A percentile compares a stretch with the other conserved stretches of the same genome.
Conservation (phyloP, 768 basidiomycete genomes). For the Suillus weaverae region DNA sequence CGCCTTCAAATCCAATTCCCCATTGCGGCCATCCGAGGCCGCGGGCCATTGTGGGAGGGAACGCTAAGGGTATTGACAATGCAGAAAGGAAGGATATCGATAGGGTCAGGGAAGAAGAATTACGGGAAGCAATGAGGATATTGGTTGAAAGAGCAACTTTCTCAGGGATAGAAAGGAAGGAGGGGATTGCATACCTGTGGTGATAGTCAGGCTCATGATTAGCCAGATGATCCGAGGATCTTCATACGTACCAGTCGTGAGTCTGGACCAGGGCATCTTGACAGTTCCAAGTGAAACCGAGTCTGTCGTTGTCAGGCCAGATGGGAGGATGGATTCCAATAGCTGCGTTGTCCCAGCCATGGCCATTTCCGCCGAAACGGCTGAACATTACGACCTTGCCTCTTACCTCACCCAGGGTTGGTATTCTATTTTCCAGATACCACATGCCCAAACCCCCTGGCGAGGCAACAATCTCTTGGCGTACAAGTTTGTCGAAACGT, state of each 20-base stretch:
- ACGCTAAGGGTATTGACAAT: slow-evolving; percentile 74
- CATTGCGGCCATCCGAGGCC: slow-evolving; percentile 82
- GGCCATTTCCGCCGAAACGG: slow-evolving; percentile 73
- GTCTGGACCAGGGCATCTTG: slow-evolving; percentile 67
- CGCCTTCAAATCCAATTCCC: slow-evolving; percentile 82
- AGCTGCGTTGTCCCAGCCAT: slow-evolving; percentile 70
- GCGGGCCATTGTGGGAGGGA: slow-evolving; percentile 73
- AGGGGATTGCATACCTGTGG: slow-evolving; percentile 74
- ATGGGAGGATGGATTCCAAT: slow-evolving; percentile 84
- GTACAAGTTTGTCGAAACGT: slow-evolving; percentile 65
- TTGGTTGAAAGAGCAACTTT: slow-evolving; percentile 62
- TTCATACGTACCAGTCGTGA: slow-evolving; percentile 74
- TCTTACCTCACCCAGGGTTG: slow-evolving; percentile 78
- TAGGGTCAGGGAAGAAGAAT: slow-evolving; percentile 46
- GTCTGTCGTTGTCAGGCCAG: slow-evolving; percentile 80
- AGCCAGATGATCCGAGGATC: neutral
- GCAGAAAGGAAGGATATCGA: slow-evolving; percentile 84
- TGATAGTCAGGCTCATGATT: slow-evolving; percentile 1
- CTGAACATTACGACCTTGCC: slow-evolving; percentile 86
- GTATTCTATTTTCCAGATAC: slow-evolving; percentile 82
- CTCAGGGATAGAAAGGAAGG: slow-evolving; percentile 82
- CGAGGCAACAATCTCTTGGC: slow-evolving; percentile 57
- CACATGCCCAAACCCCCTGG: slow-evolving; percentile 61
- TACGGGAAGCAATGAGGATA: slow-evolving; percentile 46
- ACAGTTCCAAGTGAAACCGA: slow-evolving; percentile 79